These are phyloP conservation scores for Echeveria elegans DNA, from an alignment of 164 flowering plant species.

Conservation along the genomic window DNA sequence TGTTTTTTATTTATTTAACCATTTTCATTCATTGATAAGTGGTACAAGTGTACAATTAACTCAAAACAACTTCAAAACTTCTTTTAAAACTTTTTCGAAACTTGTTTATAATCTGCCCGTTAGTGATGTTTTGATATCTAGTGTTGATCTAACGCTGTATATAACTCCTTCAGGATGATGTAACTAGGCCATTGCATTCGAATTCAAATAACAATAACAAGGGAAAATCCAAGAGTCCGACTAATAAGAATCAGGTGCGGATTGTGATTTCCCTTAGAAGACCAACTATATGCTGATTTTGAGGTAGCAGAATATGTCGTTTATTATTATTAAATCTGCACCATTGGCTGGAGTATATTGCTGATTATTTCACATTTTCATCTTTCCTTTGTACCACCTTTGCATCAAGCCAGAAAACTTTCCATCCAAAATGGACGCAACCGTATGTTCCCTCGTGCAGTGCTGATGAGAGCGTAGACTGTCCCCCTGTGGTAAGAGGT, in stretches of 20 bases:
- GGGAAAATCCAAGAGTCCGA: not conserved
- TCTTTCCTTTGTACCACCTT: slow-evolving; percentile 44
- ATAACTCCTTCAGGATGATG: not conserved
- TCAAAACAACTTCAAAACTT: no score
- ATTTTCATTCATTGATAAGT: no score
- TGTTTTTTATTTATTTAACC: no score
- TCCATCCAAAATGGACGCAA: slow-evolving; percentile 40
- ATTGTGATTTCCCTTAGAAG: not conserved
- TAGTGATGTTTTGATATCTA: not conserved
- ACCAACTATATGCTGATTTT: not conserved
- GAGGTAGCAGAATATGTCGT: not conserved
- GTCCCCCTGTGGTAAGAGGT: slow-evolving; percentile 77
- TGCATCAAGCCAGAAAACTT: slow-evolving; percentile 56
- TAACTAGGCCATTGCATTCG: not conserved
- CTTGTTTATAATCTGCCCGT: no score
- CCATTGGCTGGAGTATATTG: not conserved
- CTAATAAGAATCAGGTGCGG: not conserved
- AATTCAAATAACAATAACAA: not conserved
- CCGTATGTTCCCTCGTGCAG: slow-evolving; percentile 41
- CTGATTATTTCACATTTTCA: slow-evolving; percentile 32
- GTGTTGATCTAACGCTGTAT: not conserved
- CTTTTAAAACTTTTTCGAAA: no score
- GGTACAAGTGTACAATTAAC: no score
- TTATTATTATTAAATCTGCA: not conserved
- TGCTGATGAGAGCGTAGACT: slow-evolving; percentile 89